Conservation (phyloP, 495 filamentous ascomycete species). For the Haplographium delicatum region DNA sequence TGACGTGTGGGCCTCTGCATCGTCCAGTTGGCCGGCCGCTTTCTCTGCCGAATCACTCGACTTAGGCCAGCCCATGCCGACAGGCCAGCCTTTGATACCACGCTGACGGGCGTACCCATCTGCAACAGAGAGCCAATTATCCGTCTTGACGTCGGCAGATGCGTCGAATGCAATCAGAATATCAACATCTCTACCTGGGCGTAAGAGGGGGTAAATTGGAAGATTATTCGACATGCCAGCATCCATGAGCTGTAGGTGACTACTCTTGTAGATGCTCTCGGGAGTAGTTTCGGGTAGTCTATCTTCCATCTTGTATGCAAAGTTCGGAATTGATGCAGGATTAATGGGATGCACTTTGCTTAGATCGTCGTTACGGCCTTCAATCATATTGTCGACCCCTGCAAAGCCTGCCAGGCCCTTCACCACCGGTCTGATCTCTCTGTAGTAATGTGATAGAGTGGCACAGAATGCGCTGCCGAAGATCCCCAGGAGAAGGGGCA, state of each 20-base stretch:
- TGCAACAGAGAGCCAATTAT: slow-evolving; percentile 89
- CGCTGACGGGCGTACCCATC: slow-evolving; percentile 89
- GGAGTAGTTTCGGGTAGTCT: slow-evolving; percentile 69
- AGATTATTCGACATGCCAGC: slow-evolving; percentile 98
- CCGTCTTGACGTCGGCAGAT: slow-evolving; percentile 74
- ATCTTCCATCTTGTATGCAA: slow-evolving; percentile 69
- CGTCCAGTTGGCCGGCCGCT: slow-evolving; percentile 58
- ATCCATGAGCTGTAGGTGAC: slow-evolving; percentile 86
- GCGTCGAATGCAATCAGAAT: slow-evolving; percentile 88
- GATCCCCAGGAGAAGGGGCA: slow-evolving; percentile 80
- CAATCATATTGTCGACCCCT: slow-evolving; percentile 81
- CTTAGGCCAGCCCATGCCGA: slow-evolving; percentile 87
- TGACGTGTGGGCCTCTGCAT: slow-evolving; percentile 56
- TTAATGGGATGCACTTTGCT: slow-evolving; percentile 90
- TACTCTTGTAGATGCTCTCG: slow-evolving; percentile 59
- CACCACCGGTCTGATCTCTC: slow-evolving; percentile 78
- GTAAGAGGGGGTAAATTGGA: slow-evolving; percentile 87
- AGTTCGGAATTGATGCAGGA: slow-evolving; percentile 85
- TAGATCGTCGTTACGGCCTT: slow-evolving; percentile 71
- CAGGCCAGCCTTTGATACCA: slow-evolving; percentile 86
- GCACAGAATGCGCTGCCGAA: slow-evolving; percentile 97
- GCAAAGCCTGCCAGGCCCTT: slow-evolving; percentile 66
- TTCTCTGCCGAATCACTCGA: slow-evolving; percentile 43
- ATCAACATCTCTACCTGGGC: slow-evolving; percentile 82
- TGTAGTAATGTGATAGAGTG: slow-evolving; percentile 91